A percentile compares a stretch with the other conserved stretches of the same genome.
Evolutionary conservation across 2,329 filamentous ascomycete species (phyloP).

Genomic region (Cordyceps javanica): DNA sequence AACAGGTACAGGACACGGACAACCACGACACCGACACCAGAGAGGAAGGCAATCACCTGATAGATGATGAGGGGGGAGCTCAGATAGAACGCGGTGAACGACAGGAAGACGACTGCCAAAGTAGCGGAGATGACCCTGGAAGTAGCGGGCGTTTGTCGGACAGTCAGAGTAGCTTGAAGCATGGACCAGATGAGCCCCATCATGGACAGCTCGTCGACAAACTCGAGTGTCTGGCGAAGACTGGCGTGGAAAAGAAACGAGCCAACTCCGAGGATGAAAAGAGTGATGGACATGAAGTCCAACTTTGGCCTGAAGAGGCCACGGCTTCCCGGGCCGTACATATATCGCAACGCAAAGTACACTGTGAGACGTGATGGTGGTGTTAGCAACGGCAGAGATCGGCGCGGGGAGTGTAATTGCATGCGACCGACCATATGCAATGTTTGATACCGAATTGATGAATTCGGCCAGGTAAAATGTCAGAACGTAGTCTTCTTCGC

Average conservation of each 20-base stretch:
- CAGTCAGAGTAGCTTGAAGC: slow-evolving; percentile 42
- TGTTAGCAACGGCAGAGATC: not conserved
- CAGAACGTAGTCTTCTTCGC: slow-evolving; percentile 44
- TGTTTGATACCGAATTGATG: slow-evolving; percentile 37
- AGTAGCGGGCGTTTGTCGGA: slow-evolving; percentile 33
- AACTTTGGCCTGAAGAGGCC: slow-evolving; percentile 25
- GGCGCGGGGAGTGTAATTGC: slow-evolving; percentile 13
- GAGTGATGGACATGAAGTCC: slow-evolving; percentile 37
- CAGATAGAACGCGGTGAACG: slow-evolving; percentile 38
- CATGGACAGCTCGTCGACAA: slow-evolving; percentile 54
- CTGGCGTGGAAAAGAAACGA: slow-evolving; percentile 41
- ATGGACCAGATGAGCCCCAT: slow-evolving; percentile 46
- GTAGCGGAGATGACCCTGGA: slow-evolving; percentile 26
- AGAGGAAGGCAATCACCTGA: slow-evolving; percentile 34
- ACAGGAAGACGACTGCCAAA: slow-evolving; percentile 35
- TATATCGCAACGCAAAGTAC: slow-evolving; percentile 34
- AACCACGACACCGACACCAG: slow-evolving; percentile 27
- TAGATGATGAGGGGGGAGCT: slow-evolving; percentile 36
- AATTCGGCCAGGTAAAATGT: slow-evolving; percentile 38
- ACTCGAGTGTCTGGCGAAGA: slow-evolving; percentile 36
- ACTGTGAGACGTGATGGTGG: slow-evolving; percentile 24
- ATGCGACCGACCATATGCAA: slow-evolving; percentile 44
- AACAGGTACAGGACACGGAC: slow-evolving; percentile 30
- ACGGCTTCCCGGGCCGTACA: slow-evolving; percentile 26
- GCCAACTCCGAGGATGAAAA: slow-evolving; percentile 35